A percentile compares a stretch with the other conserved stretches of the same genome.
These are phyloP conservation scores for Hymenotorrendiella dingleyae DNA, from an alignment of 2,329 filamentous ascomycete genomes.

Conservation along the genomic window DNA sequence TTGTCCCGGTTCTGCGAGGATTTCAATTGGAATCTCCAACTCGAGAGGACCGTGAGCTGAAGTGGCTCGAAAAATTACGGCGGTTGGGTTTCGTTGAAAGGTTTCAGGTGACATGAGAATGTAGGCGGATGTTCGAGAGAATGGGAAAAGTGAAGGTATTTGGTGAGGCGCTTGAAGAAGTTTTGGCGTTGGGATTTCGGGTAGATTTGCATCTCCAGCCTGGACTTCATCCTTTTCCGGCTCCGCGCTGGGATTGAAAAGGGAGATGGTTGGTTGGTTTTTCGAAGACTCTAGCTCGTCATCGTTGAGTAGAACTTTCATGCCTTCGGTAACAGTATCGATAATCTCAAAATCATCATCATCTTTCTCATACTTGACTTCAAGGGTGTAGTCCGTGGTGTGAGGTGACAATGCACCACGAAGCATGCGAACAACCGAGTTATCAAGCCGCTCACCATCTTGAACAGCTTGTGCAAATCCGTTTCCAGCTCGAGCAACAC, in stretches of 20 bases:
- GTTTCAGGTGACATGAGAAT: slow-evolving; percentile 53
- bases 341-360: slow-evolving; percentile 57
- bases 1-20: slow-evolving; percentile 38
- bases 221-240: slow-evolving; percentile 27
- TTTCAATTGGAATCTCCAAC: slow-evolving; percentile 57
- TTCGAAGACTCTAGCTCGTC: slow-evolving; percentile 8
- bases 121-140: slow-evolving; percentile 60
- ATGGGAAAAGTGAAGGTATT: slow-evolving; percentile 61
- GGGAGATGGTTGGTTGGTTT: slow-evolving; percentile 38
- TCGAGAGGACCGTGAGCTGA: slow-evolving; percentile 53
- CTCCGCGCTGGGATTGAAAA: slow-evolving; percentile 47
- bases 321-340: slow-evolving; percentile 47
- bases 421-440: slow-evolving; percentile 67
- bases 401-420: slow-evolving; percentile 64
- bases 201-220: slow-evolving; percentile 42
- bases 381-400: slow-evolving; percentile 56
- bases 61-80: slow-evolving; percentile 52
- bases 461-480: slow-evolving; percentile 58
- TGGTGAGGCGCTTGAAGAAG: slow-evolving; percentile 57
- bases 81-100: slow-evolving; percentile 40
- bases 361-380: slow-evolving; percentile 49
- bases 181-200: slow-evolving; percentile 45
- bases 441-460: slow-evolving; percentile 59
- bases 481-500: slow-evolving; percentile 47
- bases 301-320: slow-evolving; percentile 33